phyloP scores from a whole-genome alignment of 768 basidiomycete genomes.

The Xanthoconium stramineum region DNA sequence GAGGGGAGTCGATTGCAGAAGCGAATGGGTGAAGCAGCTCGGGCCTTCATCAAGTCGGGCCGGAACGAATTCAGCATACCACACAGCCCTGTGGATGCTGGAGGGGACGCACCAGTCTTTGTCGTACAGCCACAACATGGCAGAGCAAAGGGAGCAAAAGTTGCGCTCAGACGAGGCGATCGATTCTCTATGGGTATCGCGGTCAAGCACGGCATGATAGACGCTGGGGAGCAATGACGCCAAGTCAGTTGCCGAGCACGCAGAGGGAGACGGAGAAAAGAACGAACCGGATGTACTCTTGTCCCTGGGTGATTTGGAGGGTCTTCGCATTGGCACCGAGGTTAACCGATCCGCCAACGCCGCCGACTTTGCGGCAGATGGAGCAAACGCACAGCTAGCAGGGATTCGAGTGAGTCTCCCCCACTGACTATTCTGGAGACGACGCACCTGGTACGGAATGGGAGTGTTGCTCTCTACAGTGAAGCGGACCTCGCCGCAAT shows the following conservation, averaged over 20 bases:
- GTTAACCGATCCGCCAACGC: neutral
- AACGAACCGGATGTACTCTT: conserved; percentile 39
- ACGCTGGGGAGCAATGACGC: conserved; percentile 17
- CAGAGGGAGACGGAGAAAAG: no score
- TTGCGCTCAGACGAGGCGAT: conserved; percentile 54
- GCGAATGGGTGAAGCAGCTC: conserved; percentile 66
- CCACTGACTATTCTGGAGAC: no score
- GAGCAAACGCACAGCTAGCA: conserved; percentile 56
- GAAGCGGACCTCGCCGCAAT: conserved; percentile 36
- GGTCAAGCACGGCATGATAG: conserved; percentile 32
- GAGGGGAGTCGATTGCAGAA: conserved; percentile 59
- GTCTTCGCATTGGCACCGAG: conserved; percentile 41
- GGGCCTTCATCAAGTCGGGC: conserved; percentile 40
- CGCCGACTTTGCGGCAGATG: conserved; percentile 36
- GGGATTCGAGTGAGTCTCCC: neutral
- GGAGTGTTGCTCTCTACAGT: conserved; percentile 20
- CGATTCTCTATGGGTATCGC: conserved; percentile 48
- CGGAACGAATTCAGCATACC: no score
- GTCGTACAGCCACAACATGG: conserved; percentile 68
- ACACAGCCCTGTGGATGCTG: neutral
- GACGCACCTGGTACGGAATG: conserved; percentile 29
- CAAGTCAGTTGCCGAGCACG: neutral
- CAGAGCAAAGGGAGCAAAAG: conserved; percentile 61
- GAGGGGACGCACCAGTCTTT: conserved; percentile 41
- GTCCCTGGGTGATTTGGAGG: neutral